Base-by-base conservation (phyloP, 805 yeast genomes). In the Scheffersomyces stipitis region DNA sequence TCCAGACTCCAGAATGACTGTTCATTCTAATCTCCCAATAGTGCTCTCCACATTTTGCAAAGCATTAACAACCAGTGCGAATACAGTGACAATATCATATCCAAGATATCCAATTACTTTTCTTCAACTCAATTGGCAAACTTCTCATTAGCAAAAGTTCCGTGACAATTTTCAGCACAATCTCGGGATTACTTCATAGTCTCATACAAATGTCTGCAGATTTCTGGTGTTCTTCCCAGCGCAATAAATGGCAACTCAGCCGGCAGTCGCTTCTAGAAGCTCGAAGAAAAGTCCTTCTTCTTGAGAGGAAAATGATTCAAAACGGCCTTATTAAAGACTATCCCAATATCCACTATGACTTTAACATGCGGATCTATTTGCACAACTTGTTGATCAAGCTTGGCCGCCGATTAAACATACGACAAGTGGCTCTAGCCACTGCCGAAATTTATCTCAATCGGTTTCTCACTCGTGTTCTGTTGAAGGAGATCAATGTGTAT, bases 381-480 rank as follows among this genome's bases (percentile, higher is more conserved):
- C 96, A 89, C 57, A 80, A 80, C 36, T 46, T 86, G 42, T 71
- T 88, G 23, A 80, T 82, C 50, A 80, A 82, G 49, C 66, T 91
- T 8, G 97, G 97, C 0, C 71, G 95, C 45, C 69, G 91, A 28
- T 66, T 93, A 37, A 80, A 78, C 39, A 71, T 87, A 13, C 66
- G 98, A 29, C 97, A 91, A 56, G 71, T 88, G 18, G 91, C 93
- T 0, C 58, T 91, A 14, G 84, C 96, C 1, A 86, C 96, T 0
- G 95, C 96, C 0, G 96, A 90, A 50, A 78, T 89, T 1, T 93
- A 87, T 50, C 56, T 89, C 15, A 70, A 83, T n/a, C 60, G 99
- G 30, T 88, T 91, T 51, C 66, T 89, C 30, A 75, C 86, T 2
- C 71, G 76, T 30, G 90, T 81, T 0, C 78, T 87, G 9, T 62